Conservation (phyloP, 352 stramenopile genomes). For the Globisporangium solare region DNA sequence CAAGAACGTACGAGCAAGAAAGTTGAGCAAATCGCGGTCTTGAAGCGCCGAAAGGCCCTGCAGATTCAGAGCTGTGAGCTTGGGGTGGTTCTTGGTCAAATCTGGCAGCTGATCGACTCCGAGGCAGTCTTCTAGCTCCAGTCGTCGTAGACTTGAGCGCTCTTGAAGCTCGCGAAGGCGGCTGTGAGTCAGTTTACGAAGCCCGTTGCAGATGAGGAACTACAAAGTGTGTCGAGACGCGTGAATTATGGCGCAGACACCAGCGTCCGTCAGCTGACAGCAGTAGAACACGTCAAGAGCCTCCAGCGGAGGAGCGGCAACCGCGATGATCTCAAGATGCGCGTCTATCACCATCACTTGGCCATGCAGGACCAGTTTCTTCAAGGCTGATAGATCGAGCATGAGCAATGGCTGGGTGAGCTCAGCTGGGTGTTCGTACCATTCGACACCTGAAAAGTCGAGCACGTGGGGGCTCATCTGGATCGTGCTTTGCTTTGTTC, state of each 20-base stretch:
- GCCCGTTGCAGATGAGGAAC: conserved; percentile 9
- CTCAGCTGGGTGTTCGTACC: conserved; percentile 2
- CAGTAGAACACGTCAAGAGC: conserved; percentile 12
- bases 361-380: conserved; percentile 5
- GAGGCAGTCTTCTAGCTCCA: conserved; percentile 17
- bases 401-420: not conserved
- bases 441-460: conserved; percentile 11
- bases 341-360: conserved; percentile 8
- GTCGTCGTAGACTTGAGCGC: conserved; percentile 9
- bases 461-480: not conserved
- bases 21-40: conserved; percentile 2
- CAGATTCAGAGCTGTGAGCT: conserved; percentile 12
- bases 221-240: conserved; percentile 4
- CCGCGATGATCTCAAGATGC: conserved; percentile 1
- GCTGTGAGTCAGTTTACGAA: conserved; percentile 7
- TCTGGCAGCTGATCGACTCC: conserved; percentile 8
- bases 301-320: not conserved
- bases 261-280: conserved; percentile 3
- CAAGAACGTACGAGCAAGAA: conserved; percentile 7
- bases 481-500: not conserved
- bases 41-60: conserved; percentile 10
- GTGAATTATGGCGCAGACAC: not conserved
- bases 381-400: conserved; percentile 2
- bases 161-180: conserved; percentile 6
- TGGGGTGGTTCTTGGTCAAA: not conserved